Evolutionary conservation across 352 stramenopile species (phyloP), one percentile per base, ranked within the genome.

Genomic region (Blastocystis sp.): DNA sequence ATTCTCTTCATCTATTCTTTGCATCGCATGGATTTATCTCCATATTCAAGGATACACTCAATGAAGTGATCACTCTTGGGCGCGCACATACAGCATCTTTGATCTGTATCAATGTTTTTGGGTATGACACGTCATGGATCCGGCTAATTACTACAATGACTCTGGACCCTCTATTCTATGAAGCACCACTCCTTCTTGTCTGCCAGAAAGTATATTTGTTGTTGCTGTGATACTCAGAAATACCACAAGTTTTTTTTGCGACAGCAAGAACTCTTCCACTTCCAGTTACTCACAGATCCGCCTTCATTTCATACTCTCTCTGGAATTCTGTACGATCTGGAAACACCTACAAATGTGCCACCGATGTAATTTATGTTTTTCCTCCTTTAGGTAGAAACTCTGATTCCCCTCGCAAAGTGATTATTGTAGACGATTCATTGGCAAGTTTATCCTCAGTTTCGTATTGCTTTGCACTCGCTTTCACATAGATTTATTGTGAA

Each of bases 61-160:
- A 26, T 13, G 73, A 85, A 13, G 34, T 62, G 3, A 39, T 85
- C 13, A 11, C 59, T 50, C 63, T 18, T 20, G 59, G 73, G n/a
- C 18, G 53, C 13, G 26, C 59, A 43, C 37, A 68, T 43, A 20
- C 73, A 26, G 53, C 43, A n/a, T 85, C 73, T 50, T 55, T 85
- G 5, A 53, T 85, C 5, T 85, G 73, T 45, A 41, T 85, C 24
- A 39, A 66, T 69, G 73, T 68, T 4, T 62, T 45, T 53, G 54
- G 73, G 13, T 68, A 85, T 68, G 73, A 85, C 55, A 85, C 73
- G 9, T 85, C 73, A 53, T 85, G 73, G 73, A 85, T 85, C 30
- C 73, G 45, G 5, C 30, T 85, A 5, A 66, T 85, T 20, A 85
- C 73, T 8, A 66, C 53, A 47, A 66, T 66, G 47, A 54, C 45